Conservation (phyloP, 2,329 filamentous ascomycete genomes). For the Phialophora expanda region DNA sequence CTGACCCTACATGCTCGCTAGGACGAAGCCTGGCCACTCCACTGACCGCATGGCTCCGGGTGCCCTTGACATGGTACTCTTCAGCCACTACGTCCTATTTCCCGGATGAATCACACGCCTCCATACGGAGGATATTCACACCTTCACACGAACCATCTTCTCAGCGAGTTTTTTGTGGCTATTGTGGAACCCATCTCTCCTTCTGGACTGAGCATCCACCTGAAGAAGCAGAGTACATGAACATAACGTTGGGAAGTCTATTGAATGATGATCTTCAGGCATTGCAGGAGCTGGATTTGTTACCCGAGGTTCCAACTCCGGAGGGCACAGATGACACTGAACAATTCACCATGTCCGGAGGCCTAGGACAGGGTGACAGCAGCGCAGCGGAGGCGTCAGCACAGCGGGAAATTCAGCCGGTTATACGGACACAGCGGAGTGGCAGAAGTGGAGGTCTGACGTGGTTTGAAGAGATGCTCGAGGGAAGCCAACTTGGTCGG, state of each 20-base stretch:
- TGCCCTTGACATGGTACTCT: constrained; percentile 81
- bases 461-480: constrained; percentile 84
- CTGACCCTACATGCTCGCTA: constrained; percentile 43
- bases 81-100: constrained; percentile 76
- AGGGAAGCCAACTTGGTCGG: constrained; percentile 73
- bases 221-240: constrained; percentile 77
- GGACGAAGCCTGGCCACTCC: constrained; percentile 71
- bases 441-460: constrained; percentile 64
- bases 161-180: constrained; percentile 85
- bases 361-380: constrained; percentile 24
- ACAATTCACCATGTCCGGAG: constrained; percentile 14
- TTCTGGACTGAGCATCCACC: constrained; percentile 79
- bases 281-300: constrained; percentile 75
- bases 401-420: constrained; percentile 16
- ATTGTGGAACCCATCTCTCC: constrained; percentile 83
- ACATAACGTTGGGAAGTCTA: constrained; percentile 79
- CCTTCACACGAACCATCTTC: constrained; percentile 62
- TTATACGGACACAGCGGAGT: constrained; percentile 26
- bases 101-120: constrained; percentile 73
- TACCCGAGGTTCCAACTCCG: constrained; percentile 59
- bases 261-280: constrained; percentile 70
- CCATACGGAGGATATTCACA: constrained; percentile 71
- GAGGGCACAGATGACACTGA: constrained; percentile 23
- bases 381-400: neutral
- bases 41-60: constrained; percentile 78